Evolutionary conservation across 192 early-diverging fungal species (phyloP).

Genomic region (Backusella australiensis): DNA sequence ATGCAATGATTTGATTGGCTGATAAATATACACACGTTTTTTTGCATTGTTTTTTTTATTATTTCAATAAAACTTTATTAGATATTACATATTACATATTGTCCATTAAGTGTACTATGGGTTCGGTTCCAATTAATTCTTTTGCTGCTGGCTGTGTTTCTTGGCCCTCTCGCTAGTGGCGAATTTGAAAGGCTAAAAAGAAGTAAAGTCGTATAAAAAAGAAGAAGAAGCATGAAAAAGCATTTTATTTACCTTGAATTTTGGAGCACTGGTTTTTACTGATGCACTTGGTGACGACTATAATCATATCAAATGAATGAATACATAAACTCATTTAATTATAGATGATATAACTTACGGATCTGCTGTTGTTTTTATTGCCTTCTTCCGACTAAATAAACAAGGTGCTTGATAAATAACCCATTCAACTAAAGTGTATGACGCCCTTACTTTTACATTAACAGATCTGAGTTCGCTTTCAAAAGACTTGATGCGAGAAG

Average conservation of each 20-base stretch:
- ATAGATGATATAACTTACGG: background rate
- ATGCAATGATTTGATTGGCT: background rate
- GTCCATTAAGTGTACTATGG: background rate
- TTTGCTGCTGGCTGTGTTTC: background rate
- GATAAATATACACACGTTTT: background rate
- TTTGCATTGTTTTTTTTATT: conserved; percentile 1
- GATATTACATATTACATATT: background rate
- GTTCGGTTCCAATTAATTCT: background rate
- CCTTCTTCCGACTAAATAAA: background rate
- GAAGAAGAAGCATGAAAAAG: background rate
- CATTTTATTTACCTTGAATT: background rate
- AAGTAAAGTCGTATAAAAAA: background rate
- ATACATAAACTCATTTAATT: background rate
- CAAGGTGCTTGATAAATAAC: background rate
- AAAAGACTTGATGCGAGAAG: conserved; percentile 21
- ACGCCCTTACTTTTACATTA: background rate
- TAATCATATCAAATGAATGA: background rate
- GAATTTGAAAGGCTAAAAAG: background rate
- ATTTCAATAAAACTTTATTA: background rate
- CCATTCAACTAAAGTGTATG: no score
- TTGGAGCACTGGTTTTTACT: background rate
- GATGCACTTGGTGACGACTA: background rate
- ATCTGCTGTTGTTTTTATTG: background rate
- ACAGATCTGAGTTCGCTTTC: conserved; percentile 14
- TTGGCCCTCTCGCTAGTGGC: background rate